Conservation (phyloP, 495 filamentous ascomycete species). For the Thozetella sp. region DNA sequence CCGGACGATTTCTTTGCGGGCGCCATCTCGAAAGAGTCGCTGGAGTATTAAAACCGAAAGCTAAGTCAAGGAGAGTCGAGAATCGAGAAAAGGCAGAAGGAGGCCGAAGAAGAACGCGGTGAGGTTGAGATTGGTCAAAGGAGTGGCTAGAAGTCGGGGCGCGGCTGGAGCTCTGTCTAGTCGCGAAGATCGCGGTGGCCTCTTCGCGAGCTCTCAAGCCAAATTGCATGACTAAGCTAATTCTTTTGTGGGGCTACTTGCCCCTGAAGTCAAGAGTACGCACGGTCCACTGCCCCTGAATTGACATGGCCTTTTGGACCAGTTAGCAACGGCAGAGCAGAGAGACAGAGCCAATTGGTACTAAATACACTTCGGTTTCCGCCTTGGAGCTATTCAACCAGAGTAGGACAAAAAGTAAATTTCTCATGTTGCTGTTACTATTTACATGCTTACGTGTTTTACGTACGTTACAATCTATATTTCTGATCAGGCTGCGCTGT, state of each 20-base stretch:
- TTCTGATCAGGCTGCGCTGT: neutral
- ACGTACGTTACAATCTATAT: neutral
- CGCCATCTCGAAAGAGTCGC: constrained; percentile 25
- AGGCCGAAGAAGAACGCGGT: constrained; percentile 1
- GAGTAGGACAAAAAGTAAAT: too few relatives aligned
- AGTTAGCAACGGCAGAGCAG: too few relatives aligned
- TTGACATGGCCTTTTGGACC: too few relatives aligned
- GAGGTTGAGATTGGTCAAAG: constrained; percentile 5
- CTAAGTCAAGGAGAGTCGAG: constrained; percentile 1
- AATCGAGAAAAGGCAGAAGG: constrained; percentile 3
- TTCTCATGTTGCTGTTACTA: neutral
- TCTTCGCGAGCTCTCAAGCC: neutral
- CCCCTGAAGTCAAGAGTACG: too few relatives aligned
- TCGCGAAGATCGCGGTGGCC: constrained; percentile 2
- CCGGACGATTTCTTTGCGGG: constrained; percentile 28
- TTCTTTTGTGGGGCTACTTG: too few relatives aligned
- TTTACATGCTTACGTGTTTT: neutral
- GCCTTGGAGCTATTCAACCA: too few relatives aligned
- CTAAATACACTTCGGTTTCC: too few relatives aligned
- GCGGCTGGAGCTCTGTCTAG: constrained; percentile 8
- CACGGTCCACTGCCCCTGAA: too few relatives aligned
- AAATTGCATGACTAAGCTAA: constrained; percentile 1
- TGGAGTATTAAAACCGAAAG: neutral
- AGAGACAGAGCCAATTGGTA: too few relatives aligned
- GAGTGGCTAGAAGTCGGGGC: constrained; percentile 23